A percentile compares a stretch with the other conserved stretches of the same genome.
Evolutionary conservation across 1,284 basidiomycete species (phyloP).

Genomic region (Cutaneotrichosporon mucoides): DNA sequence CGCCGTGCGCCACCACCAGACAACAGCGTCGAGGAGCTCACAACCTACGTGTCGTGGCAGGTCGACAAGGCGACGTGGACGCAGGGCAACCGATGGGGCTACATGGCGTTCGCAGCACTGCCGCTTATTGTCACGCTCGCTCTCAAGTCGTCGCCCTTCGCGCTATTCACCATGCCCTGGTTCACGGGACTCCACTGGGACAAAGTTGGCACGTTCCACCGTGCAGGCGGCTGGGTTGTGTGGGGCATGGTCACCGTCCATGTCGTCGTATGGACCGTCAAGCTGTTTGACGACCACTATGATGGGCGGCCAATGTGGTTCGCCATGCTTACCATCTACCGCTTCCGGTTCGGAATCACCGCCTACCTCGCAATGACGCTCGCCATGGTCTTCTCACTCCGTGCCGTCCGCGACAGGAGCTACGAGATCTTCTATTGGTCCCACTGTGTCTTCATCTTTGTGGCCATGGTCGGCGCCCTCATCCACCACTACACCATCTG

Average conservation of each 20-base stretch:
- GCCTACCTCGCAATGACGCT: conserved; percentile 67
- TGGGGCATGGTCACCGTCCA: conserved; percentile 69
- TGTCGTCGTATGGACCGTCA: conserved; percentile 69
- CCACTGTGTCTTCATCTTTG: conserved; percentile 64
- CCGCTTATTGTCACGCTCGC: conserved; percentile 72
- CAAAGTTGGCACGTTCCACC: conserved; percentile 68
- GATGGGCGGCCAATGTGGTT: conserved; percentile 57
- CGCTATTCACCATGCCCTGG: conserved; percentile 65
- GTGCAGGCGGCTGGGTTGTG: conserved; percentile 67
- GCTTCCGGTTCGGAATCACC: conserved; percentile 69
- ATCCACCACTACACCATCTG: conserved; percentile 64
- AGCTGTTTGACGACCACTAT: conserved; percentile 58
- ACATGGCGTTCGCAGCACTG: conserved; percentile 71
- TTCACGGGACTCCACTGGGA: conserved; percentile 70
- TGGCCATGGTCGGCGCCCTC: conserved; percentile 55
- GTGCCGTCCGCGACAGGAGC: conserved; percentile 60
- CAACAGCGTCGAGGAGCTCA: conserved; percentile 7
- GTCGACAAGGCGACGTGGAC: conserved; percentile 75
- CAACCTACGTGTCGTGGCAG: conserved; percentile 3
- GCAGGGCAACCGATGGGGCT: conserved; percentile 64
- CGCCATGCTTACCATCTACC: conserved; percentile 63
- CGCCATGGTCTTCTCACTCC: conserved; percentile 63
- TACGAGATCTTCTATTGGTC: conserved; percentile 74
- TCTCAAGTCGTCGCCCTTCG: conserved; percentile 76
- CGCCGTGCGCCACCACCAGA: not conserved